Conservation (phyloP, 768 basidiomycete genomes). For the Termitomyces sp. region DNA sequence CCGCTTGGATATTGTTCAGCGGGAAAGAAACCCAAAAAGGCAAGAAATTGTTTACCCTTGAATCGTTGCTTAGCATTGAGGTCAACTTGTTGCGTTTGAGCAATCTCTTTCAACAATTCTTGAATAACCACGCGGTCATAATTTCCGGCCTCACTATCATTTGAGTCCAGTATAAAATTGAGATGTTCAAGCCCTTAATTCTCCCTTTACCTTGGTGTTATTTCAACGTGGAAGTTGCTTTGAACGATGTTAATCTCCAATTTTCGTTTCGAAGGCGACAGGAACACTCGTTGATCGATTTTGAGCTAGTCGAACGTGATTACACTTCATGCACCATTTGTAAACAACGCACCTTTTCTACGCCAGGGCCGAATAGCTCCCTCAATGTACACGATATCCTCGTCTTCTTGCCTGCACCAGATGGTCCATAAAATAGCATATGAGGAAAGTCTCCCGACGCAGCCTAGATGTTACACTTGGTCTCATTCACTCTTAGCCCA, state of each 20-base stretch:
- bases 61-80: slow-evolving; percentile 92
- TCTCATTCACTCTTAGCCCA: neutral
- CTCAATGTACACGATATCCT: slow-evolving; percentile 85
- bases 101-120: slow-evolving; percentile 96
- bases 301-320: slow-evolving; percentile 57
- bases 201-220: slow-evolving; percentile 80
- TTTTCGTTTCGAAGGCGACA: slow-evolving; percentile 91
- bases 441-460: slow-evolving; percentile 94
- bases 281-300: slow-evolving; percentile 95
- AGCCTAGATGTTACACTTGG: slow-evolving; percentile 41
- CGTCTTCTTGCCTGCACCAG: slow-evolving; percentile 98
- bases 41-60: slow-evolving; percentile 59
- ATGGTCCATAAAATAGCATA: slow-evolving; percentile 95
- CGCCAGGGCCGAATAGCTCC: slow-evolving; percentile 87
- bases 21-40: neutral
- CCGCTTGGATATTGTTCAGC: slow-evolving; percentile 48
- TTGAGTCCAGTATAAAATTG: neutral
- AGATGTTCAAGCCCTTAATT: neutral
- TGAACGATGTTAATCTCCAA: slow-evolving; percentile 96
- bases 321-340: neutral
- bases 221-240: slow-evolving; percentile 96
- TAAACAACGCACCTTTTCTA: slow-evolving; percentile 71
- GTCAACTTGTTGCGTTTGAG: slow-evolving; percentile 98
- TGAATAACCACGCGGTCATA: slow-evolving; percentile 95
- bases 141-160: slow-evolving; percentile 86